Conservation (phyloP, 2,329 filamentous ascomycete genomes). For the Aspergillus ruber region DNA sequence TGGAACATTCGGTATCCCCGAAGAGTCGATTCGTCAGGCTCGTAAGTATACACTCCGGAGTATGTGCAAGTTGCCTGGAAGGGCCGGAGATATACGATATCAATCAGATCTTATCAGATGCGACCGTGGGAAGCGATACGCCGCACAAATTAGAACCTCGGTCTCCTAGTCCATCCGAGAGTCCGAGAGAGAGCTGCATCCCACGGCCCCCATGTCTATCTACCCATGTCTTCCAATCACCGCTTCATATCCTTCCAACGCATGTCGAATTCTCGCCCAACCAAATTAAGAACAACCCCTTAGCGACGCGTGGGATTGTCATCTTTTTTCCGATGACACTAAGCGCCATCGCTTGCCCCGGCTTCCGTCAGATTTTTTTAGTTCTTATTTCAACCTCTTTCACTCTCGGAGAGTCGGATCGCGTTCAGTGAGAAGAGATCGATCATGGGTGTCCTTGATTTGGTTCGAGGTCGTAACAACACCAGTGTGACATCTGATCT, state of each 20-base stretch:
- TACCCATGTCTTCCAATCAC: no score
- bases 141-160: background rate
- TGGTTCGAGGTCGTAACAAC: conserved; percentile 4
- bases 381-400: background rate
- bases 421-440: background rate
- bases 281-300: no score
- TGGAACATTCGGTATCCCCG: no score
- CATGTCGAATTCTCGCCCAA: no score
- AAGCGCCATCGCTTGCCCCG: background rate
- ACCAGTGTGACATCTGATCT: background rate
- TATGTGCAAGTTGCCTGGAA: no score
- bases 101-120: background rate
- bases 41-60: no score
- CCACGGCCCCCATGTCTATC: background rate
- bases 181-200: background rate
- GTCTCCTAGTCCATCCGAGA: background rate
- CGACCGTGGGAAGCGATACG: background rate
- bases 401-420: background rate
- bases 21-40: no score
- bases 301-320: background rate
- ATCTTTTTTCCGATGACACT: background rate
- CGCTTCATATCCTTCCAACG: no score
- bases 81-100: background rate
- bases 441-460: conserved; percentile 5
- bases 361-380: background rate